Base-by-base conservation (phyloP, 768 basidiomycete genomes). In the Rhizopogon vinicolor region DNA sequence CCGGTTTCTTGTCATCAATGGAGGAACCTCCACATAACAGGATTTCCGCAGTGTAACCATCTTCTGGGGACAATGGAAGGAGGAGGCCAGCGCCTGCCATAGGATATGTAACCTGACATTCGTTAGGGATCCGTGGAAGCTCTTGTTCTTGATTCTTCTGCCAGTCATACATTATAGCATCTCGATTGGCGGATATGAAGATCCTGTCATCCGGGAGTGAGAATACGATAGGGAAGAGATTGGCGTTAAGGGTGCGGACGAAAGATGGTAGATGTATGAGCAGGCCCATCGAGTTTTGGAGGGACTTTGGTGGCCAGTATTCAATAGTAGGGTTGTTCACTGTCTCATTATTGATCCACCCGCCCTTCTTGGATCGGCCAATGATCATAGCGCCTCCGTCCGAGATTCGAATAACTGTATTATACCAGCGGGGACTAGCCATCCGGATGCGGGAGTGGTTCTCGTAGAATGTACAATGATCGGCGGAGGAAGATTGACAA, bases 311-410 rank as follows among this genome's bases (percentile, higher is more conserved):
- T 31, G 92, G 92, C 67, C 78, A 94, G 70, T 82, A 93, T 68
- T 91, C 89, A 59, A 89, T 69, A 0, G 88, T 91, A 3, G 90
- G 89, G 64, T 91, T 91, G 72, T 91, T 89, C 56, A 82, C 80
- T 3, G 88, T 89, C 25, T 74, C 78, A 54, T 91, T 92, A 65
- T 91, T 91, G 59, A 91, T 91, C 89, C 89, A 92, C 9, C 89
- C 91, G 7, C 90, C 90, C 65, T 84, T 87, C 60, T 78, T 84
- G 7, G 89, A 87, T 14, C 91, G 91, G 1, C 90, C 90, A 42
- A 93, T 78, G 44, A 93, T 87, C 81, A 91, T 87, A 0, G 81
- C 86, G 61, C 88, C 89, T n/a, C 90, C 90, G 58, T 91, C 90
- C 5, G 74, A 68, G 56, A 91, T 75, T 43, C 88, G 79, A 44